Conservation (phyloP, 352 stramenopile genomes). For the Phytophthora cryptogea region DNA sequence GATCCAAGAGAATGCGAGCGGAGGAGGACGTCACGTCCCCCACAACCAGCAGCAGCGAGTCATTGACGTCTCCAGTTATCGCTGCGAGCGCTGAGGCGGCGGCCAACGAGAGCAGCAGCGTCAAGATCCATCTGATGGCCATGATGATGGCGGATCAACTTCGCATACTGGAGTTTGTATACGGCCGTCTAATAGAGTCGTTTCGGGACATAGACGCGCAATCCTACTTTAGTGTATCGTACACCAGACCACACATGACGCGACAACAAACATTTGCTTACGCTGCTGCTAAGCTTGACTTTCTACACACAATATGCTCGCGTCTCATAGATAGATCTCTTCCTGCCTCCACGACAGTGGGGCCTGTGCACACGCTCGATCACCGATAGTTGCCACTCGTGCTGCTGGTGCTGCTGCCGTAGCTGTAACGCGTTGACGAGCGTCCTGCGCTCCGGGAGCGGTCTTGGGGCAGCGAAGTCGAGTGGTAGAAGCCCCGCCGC, state of each 20-base stretch:
- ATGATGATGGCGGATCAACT: constrained; percentile 1
- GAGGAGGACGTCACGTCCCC: constrained; percentile 49
- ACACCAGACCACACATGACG: constrained; percentile 18
- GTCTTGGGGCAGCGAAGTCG: constrained; percentile 55
- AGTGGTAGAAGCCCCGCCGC: constrained; percentile 52
- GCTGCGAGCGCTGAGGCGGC: background rate
- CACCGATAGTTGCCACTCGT: constrained; percentile 36
- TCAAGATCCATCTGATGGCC: constrained; percentile 1
- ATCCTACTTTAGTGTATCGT: constrained; percentile 9
- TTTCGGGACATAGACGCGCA: background rate
- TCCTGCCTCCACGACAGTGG: constrained; percentile 12
- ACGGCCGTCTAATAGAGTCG: background rate
- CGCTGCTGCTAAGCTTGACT: constrained; percentile 29
- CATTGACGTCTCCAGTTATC: constrained; percentile 13
- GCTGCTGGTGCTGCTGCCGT: constrained; percentile 27
- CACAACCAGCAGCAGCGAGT: constrained; percentile 51
- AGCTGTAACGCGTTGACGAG: constrained; percentile 45
- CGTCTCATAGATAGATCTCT: constrained; percentile 43
- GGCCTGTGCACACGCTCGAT: constrained; percentile 23
- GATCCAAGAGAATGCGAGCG: constrained; percentile 59
- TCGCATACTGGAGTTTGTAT: constrained; percentile 10
- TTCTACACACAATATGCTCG: constrained; percentile 42
- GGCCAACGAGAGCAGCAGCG: constrained; percentile 15
- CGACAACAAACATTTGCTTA: constrained; percentile 29
- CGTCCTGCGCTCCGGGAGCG: constrained; percentile 54